Evolutionary conservation across 352 stramenopile genomes (phyloP).

Genomic region (Globisporangium nunn): DNA sequence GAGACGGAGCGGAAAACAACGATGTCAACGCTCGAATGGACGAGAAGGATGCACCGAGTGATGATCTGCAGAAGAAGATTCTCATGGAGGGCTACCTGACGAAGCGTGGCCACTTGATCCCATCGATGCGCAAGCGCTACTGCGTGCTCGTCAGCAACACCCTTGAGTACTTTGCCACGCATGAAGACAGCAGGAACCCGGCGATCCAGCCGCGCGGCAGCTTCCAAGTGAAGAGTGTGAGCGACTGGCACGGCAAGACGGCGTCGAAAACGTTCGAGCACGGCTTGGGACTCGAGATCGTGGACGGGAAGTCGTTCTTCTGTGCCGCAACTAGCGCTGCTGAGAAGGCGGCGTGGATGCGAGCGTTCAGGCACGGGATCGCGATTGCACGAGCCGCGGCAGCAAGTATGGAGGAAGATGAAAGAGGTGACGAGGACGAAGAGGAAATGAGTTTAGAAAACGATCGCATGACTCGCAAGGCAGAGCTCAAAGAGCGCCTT

Average conservation of each 20-base stretch:
- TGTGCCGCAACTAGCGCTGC: slow-evolving; percentile 41
- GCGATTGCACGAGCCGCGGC: slow-evolving; percentile 18
- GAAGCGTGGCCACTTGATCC: slow-evolving; percentile 63
- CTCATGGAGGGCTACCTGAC: slow-evolving; percentile 74
- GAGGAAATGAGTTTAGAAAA: slow-evolving; percentile 7
- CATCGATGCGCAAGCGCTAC: slow-evolving; percentile 73
- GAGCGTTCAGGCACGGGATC: slow-evolving; percentile 50
- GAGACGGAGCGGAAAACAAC: background rate
- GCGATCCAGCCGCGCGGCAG: slow-evolving; percentile 17
- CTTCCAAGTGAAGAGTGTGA: slow-evolving; percentile 46
- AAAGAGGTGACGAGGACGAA: background rate
- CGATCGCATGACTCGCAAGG: slow-evolving; percentile 9
- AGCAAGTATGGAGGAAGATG: background rate
- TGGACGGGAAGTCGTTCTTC: slow-evolving; percentile 67
- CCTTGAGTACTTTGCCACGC: slow-evolving; percentile 58
- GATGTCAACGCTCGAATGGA: background rate
- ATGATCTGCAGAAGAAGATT: slow-evolving; percentile 9
- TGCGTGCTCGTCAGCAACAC: slow-evolving; percentile 48
- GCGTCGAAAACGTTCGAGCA: slow-evolving; percentile 39
- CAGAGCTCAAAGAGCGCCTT: slow-evolving; percentile 31
- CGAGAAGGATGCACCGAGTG: background rate
- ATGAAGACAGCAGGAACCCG: slow-evolving; percentile 55
- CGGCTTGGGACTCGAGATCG: slow-evolving; percentile 63
- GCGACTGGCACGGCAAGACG: slow-evolving; percentile 70
- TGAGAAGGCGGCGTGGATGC: slow-evolving; percentile 57